Base-by-base conservation (phyloP, 2,329 filamentous ascomycete species). In the Falciphora oryzae region DNA sequence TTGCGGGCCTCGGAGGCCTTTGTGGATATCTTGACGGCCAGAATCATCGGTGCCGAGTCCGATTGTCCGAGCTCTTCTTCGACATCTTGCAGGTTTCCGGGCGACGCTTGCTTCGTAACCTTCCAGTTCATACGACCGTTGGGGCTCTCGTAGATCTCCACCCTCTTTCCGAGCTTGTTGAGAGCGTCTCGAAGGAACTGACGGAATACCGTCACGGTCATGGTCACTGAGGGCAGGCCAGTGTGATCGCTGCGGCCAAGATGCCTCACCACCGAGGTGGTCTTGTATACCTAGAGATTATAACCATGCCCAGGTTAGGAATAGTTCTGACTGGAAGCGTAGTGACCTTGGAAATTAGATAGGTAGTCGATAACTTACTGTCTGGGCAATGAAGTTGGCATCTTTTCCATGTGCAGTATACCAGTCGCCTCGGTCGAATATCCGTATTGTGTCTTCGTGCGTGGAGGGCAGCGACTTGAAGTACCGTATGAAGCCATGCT, bases 161-260 rank as follows among this genome's bases (percentile, higher is more conserved):
- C 81, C 59, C 94, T 86, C 78, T 95, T 97, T 69, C 94, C 91
- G 1, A 97, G 81, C 73, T 92, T 90, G 76, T 98, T 96, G 1
- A 99, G 87, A 3, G 93, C 92, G 77, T 99, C 95, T 72, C 95
- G 88, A 10, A 99, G 86, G 74, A 99, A 97, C 71, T 96, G 96
- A 63, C 93, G 90, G 77, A 95, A 99, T 4, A 97, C 95, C 3
- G 94, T 98, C 65, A 93, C 83, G 62, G 93, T 95, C 87, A 99
- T 92, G 1, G 95, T 97, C 57, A 99, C 95, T 2, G 95, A 99
- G 7, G 93, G 87, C 2, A 99, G 84, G 61, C 90, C 90, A n/a
- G 89, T 91, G 66, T 91, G 87, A 73, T 93, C 90, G 76, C 86
- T 91, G 71, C 89, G 88, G 67, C 95, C 95, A 28, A 99, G 85